Conservation (phyloP, 2,329 filamentous ascomycete species). For the Sporothrix variecibatus region DNA sequence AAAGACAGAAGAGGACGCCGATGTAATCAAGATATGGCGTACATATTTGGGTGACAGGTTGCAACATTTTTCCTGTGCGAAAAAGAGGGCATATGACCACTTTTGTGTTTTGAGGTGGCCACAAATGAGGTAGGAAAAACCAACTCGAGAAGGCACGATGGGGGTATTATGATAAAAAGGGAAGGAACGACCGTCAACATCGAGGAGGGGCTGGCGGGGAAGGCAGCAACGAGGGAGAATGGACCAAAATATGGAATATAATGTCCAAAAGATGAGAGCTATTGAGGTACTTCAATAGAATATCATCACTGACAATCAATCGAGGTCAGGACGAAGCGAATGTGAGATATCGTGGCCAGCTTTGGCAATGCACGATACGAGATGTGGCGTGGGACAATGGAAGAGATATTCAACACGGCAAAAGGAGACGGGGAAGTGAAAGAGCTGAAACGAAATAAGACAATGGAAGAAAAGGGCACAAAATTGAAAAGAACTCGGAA, state of each 20-base stretch:
- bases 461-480: not conserved
- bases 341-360: not conserved
- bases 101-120: not conserved
- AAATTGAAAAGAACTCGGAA: not conserved
- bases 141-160: not conserved
- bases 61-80: not conserved
- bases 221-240: not conserved
- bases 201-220: not conserved
- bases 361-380: not conserved
- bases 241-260: not conserved
- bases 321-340: not conserved
- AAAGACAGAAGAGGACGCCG: not conserved
- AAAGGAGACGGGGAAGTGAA: not conserved
- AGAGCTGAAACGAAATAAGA: not conserved
- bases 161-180: not conserved
- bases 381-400: not conserved
- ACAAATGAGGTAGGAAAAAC: not conserved
- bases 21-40: not conserved
- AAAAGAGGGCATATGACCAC: not conserved
- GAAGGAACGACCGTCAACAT: conserved; percentile 8
- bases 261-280: not conserved
- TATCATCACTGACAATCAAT: not conserved
- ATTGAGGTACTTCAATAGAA: not conserved
- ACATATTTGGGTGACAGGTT: too few species aligned
- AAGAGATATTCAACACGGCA: not conserved